Evolutionary conservation across 176 grass and related monocot species (phyloP).

Genomic region (Puccinellia tenuiflora): DNA sequence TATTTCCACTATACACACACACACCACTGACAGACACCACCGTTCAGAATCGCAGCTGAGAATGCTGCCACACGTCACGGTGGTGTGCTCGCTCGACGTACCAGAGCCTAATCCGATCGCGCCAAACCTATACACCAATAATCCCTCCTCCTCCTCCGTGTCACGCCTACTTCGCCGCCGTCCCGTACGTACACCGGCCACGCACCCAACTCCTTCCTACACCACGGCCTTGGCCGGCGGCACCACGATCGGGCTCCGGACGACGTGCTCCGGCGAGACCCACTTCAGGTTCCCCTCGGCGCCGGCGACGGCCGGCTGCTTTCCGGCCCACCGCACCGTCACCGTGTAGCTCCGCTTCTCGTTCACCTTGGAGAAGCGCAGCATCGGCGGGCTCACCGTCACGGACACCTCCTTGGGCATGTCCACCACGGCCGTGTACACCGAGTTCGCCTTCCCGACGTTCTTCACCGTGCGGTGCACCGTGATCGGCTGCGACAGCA

Average conservation of each 20-base stretch:
- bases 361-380: slow-evolving; percentile 47
- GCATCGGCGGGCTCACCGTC: slow-evolving; percentile 32
- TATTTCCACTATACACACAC: slow-evolving; percentile 28
- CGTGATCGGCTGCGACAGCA: slow-evolving; percentile 36
- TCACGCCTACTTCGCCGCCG: slow-evolving; percentile 4
- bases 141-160: not conserved
- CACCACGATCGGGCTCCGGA: slow-evolving; percentile 60
- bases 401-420: slow-evolving; percentile 45
- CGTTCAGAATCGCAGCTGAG: slow-evolving; percentile 14
- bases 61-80: not conserved
- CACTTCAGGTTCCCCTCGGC: slow-evolving; percentile 53
- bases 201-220: not conserved
- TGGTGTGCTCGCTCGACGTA: not conserved
- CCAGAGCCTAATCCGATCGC: slow-evolving; percentile 16
- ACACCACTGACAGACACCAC: not conserved
- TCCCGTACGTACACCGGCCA: slow-evolving; percentile 16
- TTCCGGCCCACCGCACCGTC: slow-evolving; percentile 54
- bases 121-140: slow-evolving; percentile 25
- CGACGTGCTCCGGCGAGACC: slow-evolving; percentile 42
- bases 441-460: slow-evolving; percentile 36
- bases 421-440: slow-evolving; percentile 52
- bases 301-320: slow-evolving; percentile 18
- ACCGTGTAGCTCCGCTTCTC: slow-evolving; percentile 58
- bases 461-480: slow-evolving; percentile 55
- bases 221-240: slow-evolving; percentile 29